A percentile compares a stretch with the other conserved stretches of the same genome.
Evolutionary conservation across 257 asterid genomes (phyloP).

Genomic region (Jaltomata sinuosa): DNA sequence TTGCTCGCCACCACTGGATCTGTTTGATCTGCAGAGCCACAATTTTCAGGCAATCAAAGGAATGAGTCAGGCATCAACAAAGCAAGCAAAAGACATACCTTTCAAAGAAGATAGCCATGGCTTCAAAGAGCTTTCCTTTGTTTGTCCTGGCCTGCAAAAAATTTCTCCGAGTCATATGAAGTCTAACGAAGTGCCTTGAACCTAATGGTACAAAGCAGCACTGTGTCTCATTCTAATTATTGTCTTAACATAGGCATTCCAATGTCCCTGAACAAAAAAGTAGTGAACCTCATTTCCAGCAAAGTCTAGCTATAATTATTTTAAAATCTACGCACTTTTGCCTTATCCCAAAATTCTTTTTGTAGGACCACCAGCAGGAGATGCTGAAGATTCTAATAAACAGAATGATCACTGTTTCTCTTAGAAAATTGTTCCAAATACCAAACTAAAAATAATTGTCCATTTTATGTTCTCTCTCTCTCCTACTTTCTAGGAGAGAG

Average conservation of each 20-base stretch:
- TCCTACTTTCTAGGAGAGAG: too few relatives aligned
- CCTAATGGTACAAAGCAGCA: not conserved
- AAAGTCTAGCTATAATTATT: not conserved
- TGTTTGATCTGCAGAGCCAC: constrained; percentile 57
- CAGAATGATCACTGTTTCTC: not conserved
- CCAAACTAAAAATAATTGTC: too few relatives aligned
- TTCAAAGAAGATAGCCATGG: constrained; percentile 86
- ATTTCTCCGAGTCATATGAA: not conserved
- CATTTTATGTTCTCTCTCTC: too few relatives aligned
- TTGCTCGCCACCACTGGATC: constrained; percentile 51
- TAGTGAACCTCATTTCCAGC: not conserved
- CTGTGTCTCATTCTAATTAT: not conserved
- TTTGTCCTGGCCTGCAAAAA: constrained; percentile 66
- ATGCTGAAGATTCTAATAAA: not conserved
- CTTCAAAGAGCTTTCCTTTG: constrained; percentile 78
- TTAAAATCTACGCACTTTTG: not conserved
- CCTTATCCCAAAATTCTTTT: not conserved
- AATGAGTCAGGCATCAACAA: not conserved
- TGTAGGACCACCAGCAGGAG: not conserved
- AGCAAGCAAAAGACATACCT: constrained; percentile 34
- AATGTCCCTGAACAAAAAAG: not conserved
- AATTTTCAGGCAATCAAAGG: constrained; percentile 9
- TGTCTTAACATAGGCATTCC: not conserved
- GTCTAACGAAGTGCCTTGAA: not conserved
- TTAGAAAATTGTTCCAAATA: too few relatives aligned